Conservation (phyloP, 805 yeast species). For the Ogataea wickerhamii region DNA sequence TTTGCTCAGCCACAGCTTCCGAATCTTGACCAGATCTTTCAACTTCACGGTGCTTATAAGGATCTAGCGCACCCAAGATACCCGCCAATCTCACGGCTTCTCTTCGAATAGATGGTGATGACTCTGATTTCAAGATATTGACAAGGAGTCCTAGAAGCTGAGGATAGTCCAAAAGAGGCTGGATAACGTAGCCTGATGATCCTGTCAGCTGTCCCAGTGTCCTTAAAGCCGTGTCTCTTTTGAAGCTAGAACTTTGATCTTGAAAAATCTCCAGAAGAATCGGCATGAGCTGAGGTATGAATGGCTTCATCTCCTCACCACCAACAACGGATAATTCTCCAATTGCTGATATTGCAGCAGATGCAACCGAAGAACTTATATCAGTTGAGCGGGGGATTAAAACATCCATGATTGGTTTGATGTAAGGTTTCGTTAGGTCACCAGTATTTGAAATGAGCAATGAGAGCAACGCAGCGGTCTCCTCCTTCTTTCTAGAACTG, state of each 20-base stretch:
- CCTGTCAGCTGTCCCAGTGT: slow-evolving; percentile 86
- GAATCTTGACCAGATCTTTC: slow-evolving; percentile 51
- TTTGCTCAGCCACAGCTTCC: slow-evolving; percentile 57
- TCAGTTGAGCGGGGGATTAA: slow-evolving; percentile 74
- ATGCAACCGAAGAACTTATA: slow-evolving; percentile 73
- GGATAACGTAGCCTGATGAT: slow-evolving; percentile 92
- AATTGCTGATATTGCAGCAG: slow-evolving; percentile 78
- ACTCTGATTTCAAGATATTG: slow-evolving; percentile 76
- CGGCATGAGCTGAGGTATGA: slow-evolving; percentile 78
- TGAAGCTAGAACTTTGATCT: slow-evolving; percentile 85
- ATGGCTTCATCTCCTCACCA: slow-evolving; percentile 76
- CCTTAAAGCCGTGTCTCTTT: slow-evolving; percentile 84
- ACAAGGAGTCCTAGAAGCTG: slow-evolving; percentile 79
- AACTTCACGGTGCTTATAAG: slow-evolving; percentile 89
- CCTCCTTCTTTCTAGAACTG: slow-evolving; percentile 72
- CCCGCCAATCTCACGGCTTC: slow-evolving; percentile 90
- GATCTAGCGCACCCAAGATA: slow-evolving; percentile 93
- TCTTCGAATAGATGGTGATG: slow-evolving; percentile 66
- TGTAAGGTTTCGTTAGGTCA: slow-evolving; percentile 84
- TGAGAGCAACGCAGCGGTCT: slow-evolving; percentile 72
- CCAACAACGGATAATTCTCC: slow-evolving; percentile 89
- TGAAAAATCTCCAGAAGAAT: slow-evolving; percentile 81
- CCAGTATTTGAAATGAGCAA: slow-evolving; percentile 73
- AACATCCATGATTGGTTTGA: slow-evolving; percentile 85
- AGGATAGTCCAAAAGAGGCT: slow-evolving; percentile 89